Base-by-base conservation (phyloP, 2,329 filamentous ascomycete genomes). In the Chaetomium globosum region DNA sequence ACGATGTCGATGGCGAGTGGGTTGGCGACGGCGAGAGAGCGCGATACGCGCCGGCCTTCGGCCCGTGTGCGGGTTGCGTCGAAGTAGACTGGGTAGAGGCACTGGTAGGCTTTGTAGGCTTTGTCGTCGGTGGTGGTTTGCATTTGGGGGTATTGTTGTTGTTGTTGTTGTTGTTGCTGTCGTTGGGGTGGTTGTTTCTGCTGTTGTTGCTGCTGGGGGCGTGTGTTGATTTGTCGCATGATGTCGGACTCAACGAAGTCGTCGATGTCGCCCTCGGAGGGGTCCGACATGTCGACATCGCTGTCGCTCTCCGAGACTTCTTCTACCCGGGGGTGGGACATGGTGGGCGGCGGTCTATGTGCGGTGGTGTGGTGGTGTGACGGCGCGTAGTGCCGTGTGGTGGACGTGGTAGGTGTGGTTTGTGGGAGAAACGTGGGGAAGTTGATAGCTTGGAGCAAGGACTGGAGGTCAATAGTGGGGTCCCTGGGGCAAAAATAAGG, bases 61-160 rank as follows among this genome's bases (percentile, higher is more conserved):
- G 89, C 87, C 64, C 93, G 88, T 51, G 87, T 85, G 59, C 91
- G 87, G 28, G 82, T 81, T 69, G 84, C 85, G 82, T 97, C 94
- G 74, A 99, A 99, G 84, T 99, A 99, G 66, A 98, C 81, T 0
- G 95, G 94, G 80, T 99, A 99, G 30, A 99, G 83, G 78, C 92
- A 94, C 77, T 95, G 90, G 81, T 88, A 97, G 78, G 87, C 81
- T 74, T 89, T 91, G 77, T 92, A 89, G 72, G 82, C 79, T 69
- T 80, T 75, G 59, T 84, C 79, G 75, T 87, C 81, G 70, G 81
- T 77, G 21, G 74, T 72, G 59, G 72, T 68, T 43, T 64, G 76
- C 67, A 71, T 73, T 70, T 75, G 69, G 73, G 28, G 74, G 70
- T 39, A 19, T 7, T 36, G 58, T 13, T 8, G 55, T 31, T 36